Conservation (phyloP, 169 alveolate species). For the Ichthyophthirius multifiliis region DNA sequence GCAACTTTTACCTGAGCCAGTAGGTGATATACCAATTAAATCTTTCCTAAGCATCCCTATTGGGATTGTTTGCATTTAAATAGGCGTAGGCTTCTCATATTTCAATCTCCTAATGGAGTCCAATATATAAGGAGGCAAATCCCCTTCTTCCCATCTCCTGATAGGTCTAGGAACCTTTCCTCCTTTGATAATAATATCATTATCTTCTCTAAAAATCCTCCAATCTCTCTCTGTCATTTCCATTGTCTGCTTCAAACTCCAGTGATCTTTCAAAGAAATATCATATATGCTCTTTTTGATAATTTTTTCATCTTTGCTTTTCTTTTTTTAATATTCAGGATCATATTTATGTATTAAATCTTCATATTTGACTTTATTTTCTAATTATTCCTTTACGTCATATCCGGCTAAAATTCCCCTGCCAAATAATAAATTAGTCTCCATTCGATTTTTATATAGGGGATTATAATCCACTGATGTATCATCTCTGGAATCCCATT, state of each 20-base stretch:
- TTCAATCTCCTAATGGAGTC: constrained; percentile 56
- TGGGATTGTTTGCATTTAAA: constrained; percentile 97
- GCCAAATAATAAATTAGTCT: constrained; percentile 90
- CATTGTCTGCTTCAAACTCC: constrained; percentile 84
- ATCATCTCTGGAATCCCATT: constrained; percentile 68
- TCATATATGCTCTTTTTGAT: constrained; percentile 12
- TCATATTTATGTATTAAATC: constrained; percentile 1
- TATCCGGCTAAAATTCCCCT: constrained; percentile 73
- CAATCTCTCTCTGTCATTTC: constrained; percentile 95
- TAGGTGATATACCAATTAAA: constrained; percentile 97
- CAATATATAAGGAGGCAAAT: constrained; percentile 31
- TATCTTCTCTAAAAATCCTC: constrained; percentile 95
- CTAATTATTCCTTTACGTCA: constrained; percentile 15
- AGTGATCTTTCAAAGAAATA: constrained; percentile 58
- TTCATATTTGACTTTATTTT: neutral
- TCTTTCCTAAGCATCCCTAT: constrained; percentile 89
- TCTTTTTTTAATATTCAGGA: constrained; percentile 1
- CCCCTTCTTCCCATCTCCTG: constrained; percentile 70
- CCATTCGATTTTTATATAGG: constrained; percentile 83
- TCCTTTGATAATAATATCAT: constrained; percentile 87
- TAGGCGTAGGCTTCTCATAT: constrained; percentile 93
- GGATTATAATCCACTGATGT: constrained; percentile 82
- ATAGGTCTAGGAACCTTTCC: constrained; percentile 95
- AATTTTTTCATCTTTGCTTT: constrained; percentile 26
- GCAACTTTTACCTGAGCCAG: constrained; percentile 96